These are phyloP conservation scores for Candida montana DNA, from an alignment of 805 yeast genomes.

Conservation along the genomic window DNA sequence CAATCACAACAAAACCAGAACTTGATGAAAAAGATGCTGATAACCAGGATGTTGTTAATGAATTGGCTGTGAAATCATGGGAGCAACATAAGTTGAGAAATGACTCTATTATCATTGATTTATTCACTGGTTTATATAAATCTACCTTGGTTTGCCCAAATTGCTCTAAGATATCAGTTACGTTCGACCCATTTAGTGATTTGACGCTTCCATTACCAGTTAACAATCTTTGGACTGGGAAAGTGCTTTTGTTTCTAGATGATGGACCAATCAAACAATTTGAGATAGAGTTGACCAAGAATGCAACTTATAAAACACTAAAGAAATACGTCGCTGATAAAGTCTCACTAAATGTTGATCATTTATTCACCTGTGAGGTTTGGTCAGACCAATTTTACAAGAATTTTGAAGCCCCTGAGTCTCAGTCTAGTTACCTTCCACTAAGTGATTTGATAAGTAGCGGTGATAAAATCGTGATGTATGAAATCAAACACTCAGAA, in stretches of 20 bases:
- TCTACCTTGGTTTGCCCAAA: slow-evolving; percentile 86
- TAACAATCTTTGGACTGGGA: slow-evolving; percentile 63
- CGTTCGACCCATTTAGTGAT: slow-evolving; percentile 92
- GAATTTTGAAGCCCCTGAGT: slow-evolving; percentile 59
- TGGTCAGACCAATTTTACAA: slow-evolving; percentile 65
- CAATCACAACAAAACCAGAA: slow-evolving; percentile 87
- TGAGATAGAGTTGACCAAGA: slow-evolving; percentile 69
- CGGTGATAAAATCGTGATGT: slow-evolving; percentile 62
- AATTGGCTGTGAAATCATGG: slow-evolving; percentile 77
- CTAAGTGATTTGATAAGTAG: slow-evolving; percentile 59
- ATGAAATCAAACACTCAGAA: slow-evolving; percentile 40
- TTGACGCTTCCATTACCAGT: slow-evolving; percentile 86
- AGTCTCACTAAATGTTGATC: slow-evolving; percentile 30
- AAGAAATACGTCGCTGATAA: slow-evolving; percentile 54
- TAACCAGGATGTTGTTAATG: slow-evolving; percentile 46
- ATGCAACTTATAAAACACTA: slow-evolving; percentile 58
- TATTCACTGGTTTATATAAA: slow-evolving; percentile 87
- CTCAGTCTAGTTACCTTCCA: slow-evolving; percentile 49
- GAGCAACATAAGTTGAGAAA: slow-evolving; percentile 70
- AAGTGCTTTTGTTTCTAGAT: slow-evolving; percentile 58
- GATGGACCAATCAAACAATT: slow-evolving; percentile 43
- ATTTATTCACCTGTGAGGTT: slow-evolving; percentile 52
- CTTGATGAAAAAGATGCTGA: slow-evolving; percentile 54
- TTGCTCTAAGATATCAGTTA: slow-evolving; percentile 72
- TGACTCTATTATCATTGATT: slow-evolving; percentile 77